Conservation (phyloP, 73 alveolate genomes). For the Tetrahymena elliotti region DNA sequence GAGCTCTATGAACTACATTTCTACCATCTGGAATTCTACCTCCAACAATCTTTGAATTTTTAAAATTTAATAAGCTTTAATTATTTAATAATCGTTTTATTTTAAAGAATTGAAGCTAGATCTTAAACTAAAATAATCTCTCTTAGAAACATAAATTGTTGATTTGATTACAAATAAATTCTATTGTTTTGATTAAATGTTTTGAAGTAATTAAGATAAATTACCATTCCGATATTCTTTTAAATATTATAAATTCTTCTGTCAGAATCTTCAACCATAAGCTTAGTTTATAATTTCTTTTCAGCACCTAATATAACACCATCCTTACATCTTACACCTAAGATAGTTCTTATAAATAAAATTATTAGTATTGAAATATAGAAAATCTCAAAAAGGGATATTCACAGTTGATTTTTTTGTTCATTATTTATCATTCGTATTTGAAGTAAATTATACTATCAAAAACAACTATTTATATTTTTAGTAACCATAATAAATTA, state of each 20-base stretch:
- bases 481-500: background rate
- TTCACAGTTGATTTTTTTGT: background rate
- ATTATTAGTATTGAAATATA: background rate
- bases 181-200: background rate
- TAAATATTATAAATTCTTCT: conserved; percentile 71
- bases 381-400: background rate
- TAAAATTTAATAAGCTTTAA: background rate
- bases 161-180: no score
- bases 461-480: background rate
- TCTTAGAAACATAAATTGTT: no score
- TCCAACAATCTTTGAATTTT: conserved; percentile 25
- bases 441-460: background rate
- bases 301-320: conserved; percentile 88
- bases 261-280: conserved; percentile 81
- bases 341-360: conserved; percentile 51
- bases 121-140: no score
- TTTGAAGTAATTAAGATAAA: background rate
- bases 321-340: conserved; percentile 83
- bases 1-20: conserved; percentile 71
- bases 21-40: conserved; percentile 94
- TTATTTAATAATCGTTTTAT: no score
- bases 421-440: no score
- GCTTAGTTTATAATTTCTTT: conserved; percentile 64
- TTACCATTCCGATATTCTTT: conserved; percentile 58
- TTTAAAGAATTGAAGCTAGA: no score